Percentiles rank a stretch among this genome's conserved stretches.
Evolutionary conservation across 1,284 basidiomycete species (phyloP).

Genomic region (Uromyces viciae-fabae): DNA sequence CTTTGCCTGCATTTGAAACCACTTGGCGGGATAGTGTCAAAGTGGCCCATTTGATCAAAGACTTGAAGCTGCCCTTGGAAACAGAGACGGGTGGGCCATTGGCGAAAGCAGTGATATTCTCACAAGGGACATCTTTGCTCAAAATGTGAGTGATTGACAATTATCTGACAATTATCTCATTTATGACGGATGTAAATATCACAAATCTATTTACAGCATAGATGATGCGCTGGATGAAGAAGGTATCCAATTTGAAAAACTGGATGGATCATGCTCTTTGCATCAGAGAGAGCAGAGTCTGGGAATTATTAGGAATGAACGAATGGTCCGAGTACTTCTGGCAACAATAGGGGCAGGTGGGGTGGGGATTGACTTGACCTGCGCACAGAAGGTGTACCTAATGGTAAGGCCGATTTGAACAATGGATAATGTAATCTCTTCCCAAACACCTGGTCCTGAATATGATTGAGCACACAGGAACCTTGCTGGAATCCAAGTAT

Average conservation of each 20-base stretch:
- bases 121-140: neutral
- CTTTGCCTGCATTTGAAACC: neutral
- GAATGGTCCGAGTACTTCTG: neutral
- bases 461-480: neutral
- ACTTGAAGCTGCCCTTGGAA: neutral
- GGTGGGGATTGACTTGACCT: conserved; percentile 5
- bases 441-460: neutral
- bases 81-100: neutral
- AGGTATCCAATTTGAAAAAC: neutral
- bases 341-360: neutral
- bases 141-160: neutral
- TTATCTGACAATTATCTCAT: neutral
- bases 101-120: neutral
- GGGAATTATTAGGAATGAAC: neutral
- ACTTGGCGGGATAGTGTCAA: neutral
- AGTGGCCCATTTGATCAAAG: neutral
- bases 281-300: neutral
- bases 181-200: too few relatives aligned
- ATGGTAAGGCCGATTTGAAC: neutral
- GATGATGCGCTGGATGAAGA: neutral
- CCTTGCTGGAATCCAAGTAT: conserved; percentile 9
- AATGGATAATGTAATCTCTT: too few relatives aligned
- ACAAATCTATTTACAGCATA: too few relatives aligned
- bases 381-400: conserved; percentile 1
- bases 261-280: neutral